phyloP scores from a whole-genome alignment of 306 rosid genomes.

The Purshia tridentata region DNA sequence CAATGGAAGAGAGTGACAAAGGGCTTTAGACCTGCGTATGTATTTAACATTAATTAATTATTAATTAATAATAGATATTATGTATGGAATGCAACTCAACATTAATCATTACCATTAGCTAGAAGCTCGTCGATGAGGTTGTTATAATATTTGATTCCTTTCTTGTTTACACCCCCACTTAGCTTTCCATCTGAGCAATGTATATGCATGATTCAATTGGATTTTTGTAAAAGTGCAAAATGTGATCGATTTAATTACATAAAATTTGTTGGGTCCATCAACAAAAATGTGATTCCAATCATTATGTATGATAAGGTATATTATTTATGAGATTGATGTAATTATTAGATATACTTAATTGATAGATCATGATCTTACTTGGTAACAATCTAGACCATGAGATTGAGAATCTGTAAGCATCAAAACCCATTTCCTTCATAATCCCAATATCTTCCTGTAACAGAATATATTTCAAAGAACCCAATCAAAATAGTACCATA shows the following conservation, averaged over 20 bases:
- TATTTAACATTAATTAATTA: too few species aligned
- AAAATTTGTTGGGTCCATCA: too few species aligned
- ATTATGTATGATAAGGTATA: too few species aligned
- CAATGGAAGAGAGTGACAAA: constrained; percentile 42
- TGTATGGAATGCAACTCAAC: too few species aligned
- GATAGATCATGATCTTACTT: constrained; percentile 28
- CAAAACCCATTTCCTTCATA: constrained; percentile 38
- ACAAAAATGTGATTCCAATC: too few species aligned
- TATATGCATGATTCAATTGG: neutral
- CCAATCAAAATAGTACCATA: neutral
- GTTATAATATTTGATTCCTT: constrained; percentile 44
- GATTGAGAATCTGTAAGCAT: constrained; percentile 55
- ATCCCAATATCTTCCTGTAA: constrained; percentile 46
- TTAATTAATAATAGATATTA: too few species aligned
- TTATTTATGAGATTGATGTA: neutral
- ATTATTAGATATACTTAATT: neutral
- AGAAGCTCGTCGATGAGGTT: constrained; percentile 39
- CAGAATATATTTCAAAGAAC: neutral
- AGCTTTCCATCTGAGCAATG: constrained; percentile 43
- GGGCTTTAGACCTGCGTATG: constrained; percentile 26
- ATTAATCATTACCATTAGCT: constrained; percentile 21
- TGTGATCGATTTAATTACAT: too few species aligned
- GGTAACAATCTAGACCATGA: constrained; percentile 57
- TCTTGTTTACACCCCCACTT: constrained; percentile 40
- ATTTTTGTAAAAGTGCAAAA: neutral